Conservation (phyloP, 2,329 filamentous ascomycete species). For the Fusarium nisikadoi region DNA sequence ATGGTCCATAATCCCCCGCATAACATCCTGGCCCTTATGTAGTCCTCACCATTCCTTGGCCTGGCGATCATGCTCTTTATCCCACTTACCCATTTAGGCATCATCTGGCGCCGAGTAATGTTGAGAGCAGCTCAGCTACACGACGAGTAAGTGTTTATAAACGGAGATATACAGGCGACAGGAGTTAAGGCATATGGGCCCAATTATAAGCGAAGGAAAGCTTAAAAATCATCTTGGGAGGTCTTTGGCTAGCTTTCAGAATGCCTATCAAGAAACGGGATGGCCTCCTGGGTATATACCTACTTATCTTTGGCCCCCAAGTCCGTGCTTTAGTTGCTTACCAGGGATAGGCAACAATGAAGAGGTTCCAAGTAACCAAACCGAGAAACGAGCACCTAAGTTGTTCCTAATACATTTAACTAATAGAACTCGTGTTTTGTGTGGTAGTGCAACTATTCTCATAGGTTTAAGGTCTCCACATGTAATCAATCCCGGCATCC, state of each 20-base stretch:
- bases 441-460: neutral
- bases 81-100: neutral
- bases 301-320: neutral
- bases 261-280: neutral
- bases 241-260: neutral
- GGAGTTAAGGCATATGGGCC: too few relatives aligned
- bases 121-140: neutral
- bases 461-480: neutral
- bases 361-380: neutral
- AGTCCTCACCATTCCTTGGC: neutral
- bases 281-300: neutral
- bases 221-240: neutral
- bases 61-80: neutral
- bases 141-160: neutral
- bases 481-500: neutral
- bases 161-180: neutral
- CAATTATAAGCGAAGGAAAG: too few relatives aligned
- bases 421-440: neutral
- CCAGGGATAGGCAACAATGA: neutral
- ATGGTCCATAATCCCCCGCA: neutral
- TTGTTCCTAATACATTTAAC: neutral
- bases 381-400: neutral
- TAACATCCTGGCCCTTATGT: neutral
- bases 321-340: neutral
- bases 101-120: neutral